phyloP scores from a whole-genome alignment of 495 filamentous ascomycete genomes.

The Aspergillus hancockii region DNA sequence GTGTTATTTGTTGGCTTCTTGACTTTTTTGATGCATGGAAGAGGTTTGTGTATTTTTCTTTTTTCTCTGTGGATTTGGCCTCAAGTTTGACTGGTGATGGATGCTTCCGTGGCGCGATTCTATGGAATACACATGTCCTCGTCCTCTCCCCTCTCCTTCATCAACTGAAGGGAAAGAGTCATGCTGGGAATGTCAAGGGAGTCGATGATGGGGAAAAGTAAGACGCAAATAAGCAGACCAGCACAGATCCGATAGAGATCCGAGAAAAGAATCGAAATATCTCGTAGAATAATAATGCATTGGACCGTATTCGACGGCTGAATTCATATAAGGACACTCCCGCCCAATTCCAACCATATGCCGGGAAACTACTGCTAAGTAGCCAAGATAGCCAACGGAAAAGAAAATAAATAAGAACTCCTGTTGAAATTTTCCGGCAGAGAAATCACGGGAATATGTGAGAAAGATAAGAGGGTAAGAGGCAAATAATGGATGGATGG shows the following conservation, averaged over 20 bases:
- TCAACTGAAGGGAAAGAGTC: neutral
- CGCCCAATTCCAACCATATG: slow-evolving; percentile 35
- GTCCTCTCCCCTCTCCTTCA: neutral
- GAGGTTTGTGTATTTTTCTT: neutral
- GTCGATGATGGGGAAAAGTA: too few relatives aligned
- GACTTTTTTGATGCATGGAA: neutral
- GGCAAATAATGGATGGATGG: slow-evolving; percentile 16
- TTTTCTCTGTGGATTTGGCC: neutral
- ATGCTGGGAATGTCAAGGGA: neutral
- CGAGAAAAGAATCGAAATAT: slow-evolving; percentile 17
- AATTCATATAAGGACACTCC: slow-evolving; percentile 29
- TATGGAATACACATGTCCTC: slow-evolving; percentile 15
- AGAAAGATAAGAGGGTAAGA: slow-evolving; percentile 18
- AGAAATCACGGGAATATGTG: slow-evolving; percentile 15
- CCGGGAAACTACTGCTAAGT: slow-evolving; percentile 40
- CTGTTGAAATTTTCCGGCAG: slow-evolving; percentile 8
- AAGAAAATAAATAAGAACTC: neutral
- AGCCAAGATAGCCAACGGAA: slow-evolving; percentile 15
- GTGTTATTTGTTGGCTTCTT: neutral
- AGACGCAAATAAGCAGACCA: slow-evolving; percentile 10
- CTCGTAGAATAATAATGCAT: slow-evolving; percentile 35
- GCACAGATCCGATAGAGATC: slow-evolving; percentile 10
- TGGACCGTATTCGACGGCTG: slow-evolving; percentile 22
- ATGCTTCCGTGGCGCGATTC: slow-evolving; percentile 3
- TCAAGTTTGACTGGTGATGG: too few relatives aligned